These are phyloP conservation scores for Melampsora americana DNA, from an alignment of 1,284 basidiomycete genomes.

Conservation along the genomic window DNA sequence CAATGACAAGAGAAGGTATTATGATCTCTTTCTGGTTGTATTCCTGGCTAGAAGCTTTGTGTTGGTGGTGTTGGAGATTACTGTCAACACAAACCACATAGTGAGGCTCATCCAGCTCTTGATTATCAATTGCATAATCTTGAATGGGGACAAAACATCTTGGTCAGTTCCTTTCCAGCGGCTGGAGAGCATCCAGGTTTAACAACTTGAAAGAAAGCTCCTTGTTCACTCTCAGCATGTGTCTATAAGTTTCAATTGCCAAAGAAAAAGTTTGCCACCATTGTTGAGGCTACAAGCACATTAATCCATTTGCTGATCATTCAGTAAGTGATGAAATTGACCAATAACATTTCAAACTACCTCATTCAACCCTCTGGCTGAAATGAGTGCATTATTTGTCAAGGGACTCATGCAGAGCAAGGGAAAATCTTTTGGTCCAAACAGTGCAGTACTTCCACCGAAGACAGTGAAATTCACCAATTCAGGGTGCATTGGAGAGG, in stretches of 20 bases:
- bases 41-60: too few relatives aligned
- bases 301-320: background rate
- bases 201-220: background rate
- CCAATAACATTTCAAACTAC: too few relatives aligned
- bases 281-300: background rate
- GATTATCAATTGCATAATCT: background rate
- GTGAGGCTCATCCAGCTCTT: background rate
- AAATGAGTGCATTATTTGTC: background rate
- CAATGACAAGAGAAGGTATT: too few relatives aligned
- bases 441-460: background rate
- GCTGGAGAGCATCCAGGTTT: background rate
- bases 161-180: background rate
- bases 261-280: conserved; percentile 3
- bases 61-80: background rate
- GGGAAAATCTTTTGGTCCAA: background rate
- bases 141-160: too few relatives aligned
- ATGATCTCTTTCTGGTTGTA: too few relatives aligned
- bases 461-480: background rate
- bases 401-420: background rate
- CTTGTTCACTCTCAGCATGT: conserved; percentile 4
- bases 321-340: too few relatives aligned
- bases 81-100: background rate
- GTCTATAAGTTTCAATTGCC: background rate
- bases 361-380: too few relatives aligned
- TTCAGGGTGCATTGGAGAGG: background rate